Evolutionary conservation across 805 yeast genomes (phyloP).

Genomic region (Saccharomycodes ludwigii): DNA sequence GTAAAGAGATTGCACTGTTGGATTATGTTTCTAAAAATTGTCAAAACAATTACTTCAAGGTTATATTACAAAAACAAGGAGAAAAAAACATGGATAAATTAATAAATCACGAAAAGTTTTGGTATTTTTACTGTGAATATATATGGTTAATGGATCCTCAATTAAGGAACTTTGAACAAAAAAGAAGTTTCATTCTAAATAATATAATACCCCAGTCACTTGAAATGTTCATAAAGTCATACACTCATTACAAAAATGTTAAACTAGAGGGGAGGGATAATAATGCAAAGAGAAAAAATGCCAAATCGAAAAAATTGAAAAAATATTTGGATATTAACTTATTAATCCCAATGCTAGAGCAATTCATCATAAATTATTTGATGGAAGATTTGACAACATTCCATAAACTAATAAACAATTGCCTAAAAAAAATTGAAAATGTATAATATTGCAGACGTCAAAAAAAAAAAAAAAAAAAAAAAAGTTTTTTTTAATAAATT

Average conservation of each 20-base stretch:
- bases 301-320: no score
- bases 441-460: neutral
- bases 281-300: no score
- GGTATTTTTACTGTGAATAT: slow-evolving; percentile 18
- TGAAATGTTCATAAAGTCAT: slow-evolving; percentile 5
- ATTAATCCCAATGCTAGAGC: no score
- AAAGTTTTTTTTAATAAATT: slow-evolving; percentile 2
- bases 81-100: slow-evolving; percentile 12
- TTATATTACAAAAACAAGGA: slow-evolving; percentile 13
- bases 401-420: no score
- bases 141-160: slow-evolving; percentile 18
- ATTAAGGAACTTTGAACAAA: slow-evolving; percentile 15
- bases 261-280: no score
- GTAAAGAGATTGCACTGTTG: slow-evolving; percentile 11
- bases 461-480: neutral
- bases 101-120: slow-evolving; percentile 15
- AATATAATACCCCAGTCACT: slow-evolving; percentile 13
- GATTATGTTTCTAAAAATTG: slow-evolving; percentile 2
- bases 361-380: no score
- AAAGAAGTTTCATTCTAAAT: slow-evolving; percentile 12
- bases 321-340: no score
- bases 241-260: no score
- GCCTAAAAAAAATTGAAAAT: neutral
- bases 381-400: no score
- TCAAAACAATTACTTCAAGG: slow-evolving; percentile 16